phyloP scores from a whole-genome alignment of 108 stramenopile species.

The Nitzschia sp. region DNA sequence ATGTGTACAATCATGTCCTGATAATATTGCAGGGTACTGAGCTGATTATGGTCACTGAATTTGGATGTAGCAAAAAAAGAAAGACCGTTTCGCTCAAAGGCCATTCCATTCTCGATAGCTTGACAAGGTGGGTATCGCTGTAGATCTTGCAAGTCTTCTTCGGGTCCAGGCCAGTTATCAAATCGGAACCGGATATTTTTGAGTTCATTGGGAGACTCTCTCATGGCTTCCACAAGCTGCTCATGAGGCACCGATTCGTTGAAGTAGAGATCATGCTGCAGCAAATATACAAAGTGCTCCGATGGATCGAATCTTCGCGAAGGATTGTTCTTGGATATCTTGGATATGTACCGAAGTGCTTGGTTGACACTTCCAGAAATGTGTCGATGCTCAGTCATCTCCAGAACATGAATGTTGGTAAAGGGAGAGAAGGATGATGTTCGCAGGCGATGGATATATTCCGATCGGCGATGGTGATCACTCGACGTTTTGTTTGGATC shows the following conservation, averaged over 20 bases:
- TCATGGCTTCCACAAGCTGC: constrained; percentile 3
- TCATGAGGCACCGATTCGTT: neutral
- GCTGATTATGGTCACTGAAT: constrained; percentile 21
- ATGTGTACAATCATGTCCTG: neutral
- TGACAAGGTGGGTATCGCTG: constrained; percentile 1
- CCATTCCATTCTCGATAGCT: neutral
- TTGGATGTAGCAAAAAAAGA: neutral
- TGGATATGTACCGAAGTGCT: neutral
- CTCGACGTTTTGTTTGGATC: neutral
- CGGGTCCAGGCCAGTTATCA: neutral
- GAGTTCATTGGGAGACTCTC: neutral
- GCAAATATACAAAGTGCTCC: constrained; percentile 1
- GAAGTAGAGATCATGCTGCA: constrained; percentile 15
- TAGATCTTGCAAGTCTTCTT: neutral
- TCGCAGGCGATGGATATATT: neutral
- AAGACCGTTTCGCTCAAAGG: neutral
- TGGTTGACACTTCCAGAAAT: constrained; percentile 9
- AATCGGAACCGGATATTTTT: constrained; percentile 6
- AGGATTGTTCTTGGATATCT: neutral
- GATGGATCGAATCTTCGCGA: no score
- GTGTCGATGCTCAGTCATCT: neutral
- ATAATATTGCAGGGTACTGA: constrained; percentile 12
- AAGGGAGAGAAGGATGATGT: neutral
- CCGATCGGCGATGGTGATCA: neutral
- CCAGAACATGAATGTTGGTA: constrained; percentile 6